These are phyloP conservation scores for Platismatia glauca DNA, from an alignment of 495 filamentous ascomycete species.

Conservation along the genomic window DNA sequence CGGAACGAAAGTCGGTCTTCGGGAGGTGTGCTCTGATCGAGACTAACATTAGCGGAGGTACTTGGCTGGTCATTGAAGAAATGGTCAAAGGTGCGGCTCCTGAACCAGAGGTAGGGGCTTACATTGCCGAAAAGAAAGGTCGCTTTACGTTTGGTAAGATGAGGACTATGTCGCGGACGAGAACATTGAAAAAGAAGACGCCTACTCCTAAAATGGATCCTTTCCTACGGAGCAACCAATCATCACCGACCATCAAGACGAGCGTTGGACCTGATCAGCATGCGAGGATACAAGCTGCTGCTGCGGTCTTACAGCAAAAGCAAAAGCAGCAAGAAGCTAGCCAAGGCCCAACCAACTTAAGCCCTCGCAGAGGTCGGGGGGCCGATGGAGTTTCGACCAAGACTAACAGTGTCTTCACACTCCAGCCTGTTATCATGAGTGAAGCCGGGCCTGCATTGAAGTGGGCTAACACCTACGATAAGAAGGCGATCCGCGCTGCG, in stretches of 20 bases:
- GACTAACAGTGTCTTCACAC: conserved; percentile 85
- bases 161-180: conserved; percentile 55
- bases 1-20: conserved; percentile 80
- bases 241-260: conserved; percentile 60
- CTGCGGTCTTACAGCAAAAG: conserved; percentile 65
- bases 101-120: conserved; percentile 72
- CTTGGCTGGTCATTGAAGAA: conserved; percentile 93
- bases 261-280: conserved; percentile 90
- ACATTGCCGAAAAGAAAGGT: conserved; percentile 88
- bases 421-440: conserved; percentile 75
- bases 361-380: conserved; percentile 30
- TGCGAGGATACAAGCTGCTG: conserved; percentile 83
- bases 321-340: conserved; percentile 49
- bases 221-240: conserved; percentile 38
- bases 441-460: conserved; percentile 91
- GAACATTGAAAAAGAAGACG: conserved; percentile 49
- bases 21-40: conserved; percentile 89
- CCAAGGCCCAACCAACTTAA: conserved; percentile 16
- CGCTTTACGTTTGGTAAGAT: conserved; percentile 76
- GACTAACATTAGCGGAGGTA: conserved; percentile 68
- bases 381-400: conserved; percentile 54
- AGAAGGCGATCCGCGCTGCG: conserved; percentile 66
- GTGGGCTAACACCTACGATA: conserved; percentile 88
- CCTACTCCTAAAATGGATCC: conserved; percentile 36
- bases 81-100: conserved; percentile 89